Percentiles rank a stretch among this genome's conserved stretches.
These are phyloP conservation scores for Hanseniaspora sp. DNA, from an alignment of 1,139 yeast species.

Conservation along the genomic window DNA sequence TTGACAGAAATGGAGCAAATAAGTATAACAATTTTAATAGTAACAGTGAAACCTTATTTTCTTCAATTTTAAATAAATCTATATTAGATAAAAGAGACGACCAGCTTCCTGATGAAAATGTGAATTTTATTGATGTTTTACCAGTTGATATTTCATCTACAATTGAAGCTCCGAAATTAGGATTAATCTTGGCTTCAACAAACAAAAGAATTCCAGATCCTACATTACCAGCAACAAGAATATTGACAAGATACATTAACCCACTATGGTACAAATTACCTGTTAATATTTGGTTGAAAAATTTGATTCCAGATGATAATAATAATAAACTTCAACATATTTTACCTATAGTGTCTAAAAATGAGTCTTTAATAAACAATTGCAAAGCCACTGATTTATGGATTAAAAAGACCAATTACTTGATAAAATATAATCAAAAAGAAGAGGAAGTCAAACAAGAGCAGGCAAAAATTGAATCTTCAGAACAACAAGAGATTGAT, in stretches of 20 bases:
- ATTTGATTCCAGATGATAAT: slow-evolving; percentile 39
- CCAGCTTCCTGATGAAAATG: slow-evolving; percentile 27
- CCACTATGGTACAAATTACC: slow-evolving; percentile 82
- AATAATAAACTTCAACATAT: slow-evolving; percentile 27
- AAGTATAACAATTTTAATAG: slow-evolving; percentile 28
- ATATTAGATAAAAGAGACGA: slow-evolving; percentile 27
- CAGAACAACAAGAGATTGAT: slow-evolving; percentile 36
- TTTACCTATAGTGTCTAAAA: slow-evolving; percentile 54
- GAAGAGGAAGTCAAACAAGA: slow-evolving; percentile 19
- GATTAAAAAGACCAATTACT: slow-evolving; percentile 63
- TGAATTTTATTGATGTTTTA: slow-evolving; percentile 28
- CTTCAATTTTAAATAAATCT: slow-evolving; percentile 35
- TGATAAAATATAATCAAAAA: slow-evolving; percentile 34
- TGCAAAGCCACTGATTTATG: slow-evolving; percentile 60
- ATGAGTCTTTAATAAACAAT: slow-evolving; percentile 52
- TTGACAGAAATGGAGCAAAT: slow-evolving; percentile 51
- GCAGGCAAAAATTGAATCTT: slow-evolving; percentile 31
- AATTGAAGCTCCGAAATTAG: slow-evolving; percentile 30
- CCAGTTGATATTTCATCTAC: slow-evolving; percentile 28
- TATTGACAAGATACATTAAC: slow-evolving; percentile 62
- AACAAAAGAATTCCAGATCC: slow-evolving; percentile 48
- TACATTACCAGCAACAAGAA: slow-evolving; percentile 51
- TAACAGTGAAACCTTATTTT: slow-evolving; percentile 34
- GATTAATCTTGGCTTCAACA: slow-evolving; percentile 30
- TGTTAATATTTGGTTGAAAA: slow-evolving; percentile 69